phyloP scores from a whole-genome alignment of 129 eudicot genomes.

The Centaurea solstitialis region DNA sequence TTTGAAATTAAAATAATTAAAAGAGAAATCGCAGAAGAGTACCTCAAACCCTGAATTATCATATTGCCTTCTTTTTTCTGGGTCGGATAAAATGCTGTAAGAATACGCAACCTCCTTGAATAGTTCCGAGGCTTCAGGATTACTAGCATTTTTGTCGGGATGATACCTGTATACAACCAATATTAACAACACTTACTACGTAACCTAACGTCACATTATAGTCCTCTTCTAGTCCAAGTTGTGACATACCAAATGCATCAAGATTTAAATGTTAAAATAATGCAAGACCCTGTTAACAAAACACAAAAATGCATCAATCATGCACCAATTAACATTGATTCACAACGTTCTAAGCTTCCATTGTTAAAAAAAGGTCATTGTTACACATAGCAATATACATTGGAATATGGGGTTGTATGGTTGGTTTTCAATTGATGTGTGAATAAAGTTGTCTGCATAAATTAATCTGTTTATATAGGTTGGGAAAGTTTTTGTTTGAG shows the following conservation, averaged over 20 bases:
- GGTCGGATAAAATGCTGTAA: slow-evolving; percentile 83
- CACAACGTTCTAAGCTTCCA: not conserved
- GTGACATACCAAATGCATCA: not conserved
- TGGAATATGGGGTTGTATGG: not conserved
- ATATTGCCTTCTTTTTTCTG: slow-evolving; percentile 93
- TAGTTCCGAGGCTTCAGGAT: slow-evolving; percentile 89
- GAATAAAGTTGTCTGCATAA: too few relatives aligned
- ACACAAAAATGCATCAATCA: not conserved
- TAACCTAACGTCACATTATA: not conserved
- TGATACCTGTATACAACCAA: slow-evolving; percentile 66
- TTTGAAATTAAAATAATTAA: too few relatives aligned
- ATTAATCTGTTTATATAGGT: too few relatives aligned
- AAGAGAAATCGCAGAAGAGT: not conserved
- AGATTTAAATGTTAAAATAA: not conserved
- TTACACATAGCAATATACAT: not conserved
- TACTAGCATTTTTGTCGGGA: slow-evolving; percentile 90
- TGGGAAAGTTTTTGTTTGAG: too few relatives aligned
- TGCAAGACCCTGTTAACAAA: not conserved
- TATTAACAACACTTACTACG: not conserved
- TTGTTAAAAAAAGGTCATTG: not conserved
- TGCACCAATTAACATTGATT: not conserved
- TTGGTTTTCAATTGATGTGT: too few relatives aligned
- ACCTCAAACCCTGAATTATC: slow-evolving; percentile 96
- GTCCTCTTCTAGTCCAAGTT: not conserved
- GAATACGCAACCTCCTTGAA: slow-evolving; percentile 99